A percentile compares a stretch with the other conserved stretches of the same genome.
Evolutionary conservation across 306 rosid species (phyloP).

Genomic region (Comarum palustre): DNA sequence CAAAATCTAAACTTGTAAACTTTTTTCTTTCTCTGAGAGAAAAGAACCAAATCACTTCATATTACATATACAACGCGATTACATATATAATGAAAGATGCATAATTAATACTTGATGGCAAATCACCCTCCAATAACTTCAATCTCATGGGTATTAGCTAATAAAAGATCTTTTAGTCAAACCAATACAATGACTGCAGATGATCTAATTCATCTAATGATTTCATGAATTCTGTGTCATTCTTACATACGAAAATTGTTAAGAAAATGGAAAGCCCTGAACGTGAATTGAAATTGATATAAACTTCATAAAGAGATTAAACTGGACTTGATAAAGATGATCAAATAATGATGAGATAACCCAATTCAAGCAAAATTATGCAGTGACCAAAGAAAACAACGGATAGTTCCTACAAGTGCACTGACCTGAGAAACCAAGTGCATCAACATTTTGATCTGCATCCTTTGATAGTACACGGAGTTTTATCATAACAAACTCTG

Average conservation of each 20-base stretch:
- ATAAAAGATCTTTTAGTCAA: not conserved
- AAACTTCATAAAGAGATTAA: not conserved
- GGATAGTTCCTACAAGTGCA: slow-evolving; percentile 17
- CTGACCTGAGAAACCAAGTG: slow-evolving; percentile 56
- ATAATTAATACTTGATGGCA: not conserved
- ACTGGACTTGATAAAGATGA: not conserved
- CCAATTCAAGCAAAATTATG: not conserved
- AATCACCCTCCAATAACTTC: not conserved
- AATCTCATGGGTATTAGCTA: not conserved
- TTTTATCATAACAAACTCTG: slow-evolving; percentile 53
- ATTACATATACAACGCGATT: not conserved
- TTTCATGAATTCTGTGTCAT: not conserved
- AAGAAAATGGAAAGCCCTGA: not conserved
- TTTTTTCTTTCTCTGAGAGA: not conserved
- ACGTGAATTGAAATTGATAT: not conserved
- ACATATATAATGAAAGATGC: not conserved
- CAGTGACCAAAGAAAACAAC: slow-evolving; percentile 16
- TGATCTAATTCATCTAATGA: not conserved
- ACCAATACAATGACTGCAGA: not conserved
- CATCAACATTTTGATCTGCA: slow-evolving; percentile 36
- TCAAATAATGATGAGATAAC: not conserved
- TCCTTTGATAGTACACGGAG: slow-evolving; percentile 55
- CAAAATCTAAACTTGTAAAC: not conserved
- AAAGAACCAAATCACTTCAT: not conserved
- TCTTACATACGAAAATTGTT: not conserved